Percentiles rank a stretch among this genome's conserved stretches.
Evolutionary conservation across 257 asterid genomes (phyloP).

Genomic region (Gynochthodes officinalis): DNA sequence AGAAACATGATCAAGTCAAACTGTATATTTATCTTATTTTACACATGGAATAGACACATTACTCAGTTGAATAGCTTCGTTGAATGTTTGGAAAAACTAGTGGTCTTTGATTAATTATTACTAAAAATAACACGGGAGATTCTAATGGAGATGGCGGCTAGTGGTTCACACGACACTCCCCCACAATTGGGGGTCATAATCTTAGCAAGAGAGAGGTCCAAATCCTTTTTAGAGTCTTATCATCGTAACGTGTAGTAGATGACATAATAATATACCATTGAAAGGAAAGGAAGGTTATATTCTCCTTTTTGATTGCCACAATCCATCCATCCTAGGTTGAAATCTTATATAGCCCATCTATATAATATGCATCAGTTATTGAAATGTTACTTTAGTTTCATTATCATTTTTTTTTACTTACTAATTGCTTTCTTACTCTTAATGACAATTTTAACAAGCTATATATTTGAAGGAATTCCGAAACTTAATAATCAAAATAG

Average conservation of each 20-base stretch:
- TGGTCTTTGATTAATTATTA: constrained; percentile 6
- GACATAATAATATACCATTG: constrained; percentile 2
- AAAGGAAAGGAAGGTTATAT: neutral
- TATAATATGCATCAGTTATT: no score
- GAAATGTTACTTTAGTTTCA: no score
- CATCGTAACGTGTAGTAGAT: neutral
- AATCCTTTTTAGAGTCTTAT: constrained; percentile 11
- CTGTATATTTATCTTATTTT: neutral
- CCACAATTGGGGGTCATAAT: constrained; percentile 14
- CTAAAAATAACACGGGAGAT: neutral
- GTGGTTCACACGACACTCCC: constrained; percentile 21
- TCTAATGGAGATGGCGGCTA: constrained; percentile 15
- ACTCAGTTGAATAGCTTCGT: neutral
- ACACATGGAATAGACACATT: neutral
- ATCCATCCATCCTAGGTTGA: neutral
- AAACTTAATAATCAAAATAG: no score
- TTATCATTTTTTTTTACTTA: no score
- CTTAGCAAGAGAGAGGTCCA: constrained; percentile 14
- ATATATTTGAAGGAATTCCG: no score
- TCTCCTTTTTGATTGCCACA: neutral
- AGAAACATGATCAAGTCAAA: no score
- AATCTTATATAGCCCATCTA: no score
- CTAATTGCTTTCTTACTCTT: no score
- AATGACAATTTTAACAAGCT: no score
- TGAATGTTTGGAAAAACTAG: neutral